Base-by-base conservation (phyloP, 2,329 filamentous ascomycete species). In the Westerdykella aurantiaca region DNA sequence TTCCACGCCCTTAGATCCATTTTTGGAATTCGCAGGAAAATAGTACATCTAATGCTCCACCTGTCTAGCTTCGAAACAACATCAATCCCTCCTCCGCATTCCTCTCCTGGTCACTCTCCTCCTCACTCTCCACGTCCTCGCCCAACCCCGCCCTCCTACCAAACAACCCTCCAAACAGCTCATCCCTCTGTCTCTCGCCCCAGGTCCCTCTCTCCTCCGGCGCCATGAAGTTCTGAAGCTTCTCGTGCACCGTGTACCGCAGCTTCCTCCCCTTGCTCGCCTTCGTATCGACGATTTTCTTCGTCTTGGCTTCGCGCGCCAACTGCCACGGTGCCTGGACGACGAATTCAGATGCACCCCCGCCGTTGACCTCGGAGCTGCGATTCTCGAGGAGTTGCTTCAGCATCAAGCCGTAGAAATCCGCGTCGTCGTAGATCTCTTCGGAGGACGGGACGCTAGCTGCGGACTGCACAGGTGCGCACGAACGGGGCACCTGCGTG, bases 221-320 rank as follows among this genome's bases (percentile, higher is more conserved):
- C 10, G 90, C 90, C 89, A 96, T 96, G 63, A 97, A 97, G 67
- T 96, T 96, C 71, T 95, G 88, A 60, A 98, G 69, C 73, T 97
- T 97, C 72, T 97, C 91, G 63, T 97, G 90, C 37, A 96, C 88
- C 13, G 87, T 93, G 69, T 91, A 98, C 33, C 88, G 79, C 77
- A 98, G 80, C 72, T 96, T 96, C 39, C 93, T 77, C 5, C 93
- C 93, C 70, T 97, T 97, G 64, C 88, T 95, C 0, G 93, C 93
- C 64, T 90, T 93, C 16, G 90, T 90, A 66, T 98, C 93, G 4
- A 97, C 86, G 23, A 83, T 79, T 62, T 87, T 86, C 69, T 86
- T 85, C 46, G 85, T 95, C 74, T 91, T 95, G 43, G 82, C 83
- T 58, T 89, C 85, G 61, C 85, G 81, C 33, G 81, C 77, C 31